Evolutionary conservation across 768 basidiomycete species (phyloP).

Genomic region (Clavulina sp.): DNA sequence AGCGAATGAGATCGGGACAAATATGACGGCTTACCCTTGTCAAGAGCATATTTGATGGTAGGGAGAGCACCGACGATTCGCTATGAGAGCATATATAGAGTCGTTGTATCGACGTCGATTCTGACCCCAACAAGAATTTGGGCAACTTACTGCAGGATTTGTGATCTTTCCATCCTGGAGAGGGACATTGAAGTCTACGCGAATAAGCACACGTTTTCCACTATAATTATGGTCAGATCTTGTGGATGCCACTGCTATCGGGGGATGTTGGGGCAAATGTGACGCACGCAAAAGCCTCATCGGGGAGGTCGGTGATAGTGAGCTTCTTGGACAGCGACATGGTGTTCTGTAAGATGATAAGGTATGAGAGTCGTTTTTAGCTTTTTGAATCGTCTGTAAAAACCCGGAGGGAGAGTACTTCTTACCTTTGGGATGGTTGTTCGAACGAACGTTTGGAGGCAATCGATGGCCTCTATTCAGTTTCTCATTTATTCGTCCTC

Average conservation of each 20-base stretch:
- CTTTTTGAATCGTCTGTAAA: neutral
- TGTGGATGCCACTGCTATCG: too few relatives aligned
- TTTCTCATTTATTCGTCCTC: too few relatives aligned
- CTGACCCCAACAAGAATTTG: conserved; percentile 7
- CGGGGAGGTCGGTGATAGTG: conserved; percentile 63
- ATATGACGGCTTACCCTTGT: conserved; percentile 37
- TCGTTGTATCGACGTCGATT: neutral
- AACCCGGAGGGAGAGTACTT: neutral
- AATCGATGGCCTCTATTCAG: too few relatives aligned
- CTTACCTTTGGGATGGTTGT: too few relatives aligned
- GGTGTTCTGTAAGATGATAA: too few relatives aligned
- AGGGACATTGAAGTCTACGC: conserved; percentile 94
- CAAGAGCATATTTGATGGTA: conserved; percentile 84
- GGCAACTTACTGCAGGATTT: conserved; percentile 70
- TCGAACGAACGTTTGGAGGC: too few relatives aligned
- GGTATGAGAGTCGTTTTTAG: too few relatives aligned
- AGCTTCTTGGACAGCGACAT: conserved; percentile 96
- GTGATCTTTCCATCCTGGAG: conserved; percentile 77
- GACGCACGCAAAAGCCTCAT: neutral
- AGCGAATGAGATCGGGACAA: conserved; percentile 1
- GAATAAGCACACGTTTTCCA: conserved; percentile 78
- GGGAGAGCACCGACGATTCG: conserved; percentile 94
- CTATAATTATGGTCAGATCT: conserved; percentile 51
- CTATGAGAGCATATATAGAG: conserved; percentile 25
- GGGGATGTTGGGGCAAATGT: neutral